phyloP scores from a whole-genome alignment of 208 protist genomes.

The Crithidia sp. region DNA sequence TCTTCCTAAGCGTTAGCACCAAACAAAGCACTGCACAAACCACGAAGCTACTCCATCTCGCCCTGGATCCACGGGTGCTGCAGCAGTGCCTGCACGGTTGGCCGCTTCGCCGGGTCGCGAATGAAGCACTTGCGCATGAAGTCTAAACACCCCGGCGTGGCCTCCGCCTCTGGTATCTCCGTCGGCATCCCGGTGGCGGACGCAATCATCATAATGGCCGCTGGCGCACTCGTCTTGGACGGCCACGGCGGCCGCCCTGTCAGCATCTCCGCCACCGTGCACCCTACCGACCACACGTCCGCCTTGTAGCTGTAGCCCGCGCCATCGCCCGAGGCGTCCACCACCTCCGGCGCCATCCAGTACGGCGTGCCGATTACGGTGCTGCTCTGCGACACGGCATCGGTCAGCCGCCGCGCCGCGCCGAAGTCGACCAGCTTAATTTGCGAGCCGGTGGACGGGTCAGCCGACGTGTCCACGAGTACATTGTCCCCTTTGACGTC shows the following conservation, averaged over 20 bases:
- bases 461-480: conserved; percentile 80
- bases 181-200: conserved; percentile 71
- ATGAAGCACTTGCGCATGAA: conserved; percentile 90
- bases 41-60: conserved; percentile 48
- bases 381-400: conserved; percentile 84
- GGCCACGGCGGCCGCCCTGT: conserved; percentile 93
- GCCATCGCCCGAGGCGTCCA: conserved; percentile 54
- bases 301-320: conserved; percentile 91
- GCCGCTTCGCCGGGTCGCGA: conserved; percentile 73
- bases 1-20: background rate
- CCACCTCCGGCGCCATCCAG: conserved; percentile 94
- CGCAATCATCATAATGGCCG: conserved; percentile 92
- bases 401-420: conserved; percentile 77
- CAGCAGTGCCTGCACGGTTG: conserved; percentile 86
- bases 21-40: too few species aligned
- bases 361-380: conserved; percentile 94
- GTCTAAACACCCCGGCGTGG: conserved; percentile 75
- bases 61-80: conserved; percentile 87
- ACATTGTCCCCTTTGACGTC: conserved; percentile 94
- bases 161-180: conserved; percentile 82
- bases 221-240: conserved; percentile 71
- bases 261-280: conserved; percentile 93
- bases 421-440: conserved; percentile 94
- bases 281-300: conserved; percentile 94
- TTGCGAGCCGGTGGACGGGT: conserved; percentile 60